A percentile compares a stretch with the other conserved stretches of the same genome.
These are phyloP conservation scores for Penicillium brevicompactum DNA, from an alignment of 2,329 filamentous ascomycete genomes.

Conservation along the genomic window DNA sequence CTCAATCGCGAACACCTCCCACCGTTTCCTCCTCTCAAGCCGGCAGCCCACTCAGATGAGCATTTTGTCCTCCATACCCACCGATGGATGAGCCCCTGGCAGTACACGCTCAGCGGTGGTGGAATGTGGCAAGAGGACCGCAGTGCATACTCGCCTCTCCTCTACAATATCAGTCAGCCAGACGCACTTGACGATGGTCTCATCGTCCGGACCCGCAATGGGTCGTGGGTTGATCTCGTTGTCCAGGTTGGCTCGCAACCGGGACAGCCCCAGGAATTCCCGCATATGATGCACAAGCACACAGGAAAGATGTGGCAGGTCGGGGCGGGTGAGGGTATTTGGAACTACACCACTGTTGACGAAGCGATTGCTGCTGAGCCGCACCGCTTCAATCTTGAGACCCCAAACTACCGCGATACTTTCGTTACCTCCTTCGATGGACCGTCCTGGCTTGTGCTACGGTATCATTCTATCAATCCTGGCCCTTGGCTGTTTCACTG, in stretches of 20 bases:
- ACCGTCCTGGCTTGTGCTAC: slow-evolving; percentile 51
- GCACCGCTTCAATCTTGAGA: slow-evolving; percentile 56
- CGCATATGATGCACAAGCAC: slow-evolving; percentile 67
- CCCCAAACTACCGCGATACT: slow-evolving; percentile 58
- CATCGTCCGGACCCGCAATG: slow-evolving; percentile 51
- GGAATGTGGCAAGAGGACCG: background rate
- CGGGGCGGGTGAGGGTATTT: slow-evolving; percentile 54
- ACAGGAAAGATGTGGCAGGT: slow-evolving; percentile 62
- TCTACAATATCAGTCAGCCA: background rate
- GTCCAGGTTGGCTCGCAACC: slow-evolving; percentile 44
- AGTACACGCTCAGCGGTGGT: background rate
- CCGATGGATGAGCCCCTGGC: background rate
- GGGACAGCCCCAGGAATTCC: slow-evolving; percentile 42
- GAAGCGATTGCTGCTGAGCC: slow-evolving; percentile 46
- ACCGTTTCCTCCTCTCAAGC: background rate
- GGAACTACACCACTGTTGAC: slow-evolving; percentile 56
- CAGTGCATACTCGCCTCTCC: background rate
- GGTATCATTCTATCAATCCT: slow-evolving; percentile 57
- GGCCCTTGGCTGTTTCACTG: slow-evolving; percentile 60
- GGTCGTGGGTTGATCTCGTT: slow-evolving; percentile 61
- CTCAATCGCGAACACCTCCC: background rate
- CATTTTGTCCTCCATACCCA: background rate
- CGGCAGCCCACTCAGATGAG: background rate
- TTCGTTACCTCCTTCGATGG: slow-evolving; percentile 43
- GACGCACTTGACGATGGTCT: slow-evolving; percentile 37